Evolutionary conservation across 2,329 filamentous ascomycete species (phyloP).

Genomic region (Fusarium caatingaense): DNA sequence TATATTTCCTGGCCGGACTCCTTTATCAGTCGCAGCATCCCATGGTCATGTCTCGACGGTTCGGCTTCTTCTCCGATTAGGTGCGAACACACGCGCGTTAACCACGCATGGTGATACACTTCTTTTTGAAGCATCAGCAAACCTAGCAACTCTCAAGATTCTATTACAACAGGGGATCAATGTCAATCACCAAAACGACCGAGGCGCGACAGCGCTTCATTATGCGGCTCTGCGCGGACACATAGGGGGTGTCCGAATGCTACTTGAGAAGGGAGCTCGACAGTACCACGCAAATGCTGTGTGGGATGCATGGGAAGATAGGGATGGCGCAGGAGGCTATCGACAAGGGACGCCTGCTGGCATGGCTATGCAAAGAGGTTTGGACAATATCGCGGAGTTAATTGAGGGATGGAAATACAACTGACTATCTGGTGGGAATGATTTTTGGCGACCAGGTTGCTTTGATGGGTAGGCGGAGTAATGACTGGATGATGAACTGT

Average conservation of each 20-base stretch:
- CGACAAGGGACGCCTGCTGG: constrained; percentile 46
- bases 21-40: constrained; percentile 42
- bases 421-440: constrained; percentile 29
- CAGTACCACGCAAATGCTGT: constrained; percentile 46
- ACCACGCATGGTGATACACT: constrained; percentile 45
- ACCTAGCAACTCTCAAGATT: constrained; percentile 43
- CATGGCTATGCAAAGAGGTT: constrained; percentile 44
- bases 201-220: constrained; percentile 46
- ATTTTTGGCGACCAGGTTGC: constrained; percentile 16
- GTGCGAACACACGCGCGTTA: constrained; percentile 41
- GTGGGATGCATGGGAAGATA: constrained; percentile 46
- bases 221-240: constrained; percentile 46
- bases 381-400: constrained; percentile 45
- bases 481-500: constrained; percentile 15
- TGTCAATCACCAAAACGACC: constrained; percentile 45
- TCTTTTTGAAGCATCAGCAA: constrained; percentile 44
- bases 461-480: constrained; percentile 1
- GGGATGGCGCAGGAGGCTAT: constrained; percentile 41
- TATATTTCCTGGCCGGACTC: constrained; percentile 45
- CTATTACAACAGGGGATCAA: constrained; percentile 44
- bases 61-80: constrained; percentile 42
- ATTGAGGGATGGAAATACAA: constrained; percentile 46
- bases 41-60: constrained; percentile 46
- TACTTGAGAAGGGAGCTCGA: constrained; percentile 44
- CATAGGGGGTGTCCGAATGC: constrained; percentile 37